These are phyloP conservation scores for Candida maltosa DNA, from an alignment of 805 yeast species.

Conservation along the genomic window DNA sequence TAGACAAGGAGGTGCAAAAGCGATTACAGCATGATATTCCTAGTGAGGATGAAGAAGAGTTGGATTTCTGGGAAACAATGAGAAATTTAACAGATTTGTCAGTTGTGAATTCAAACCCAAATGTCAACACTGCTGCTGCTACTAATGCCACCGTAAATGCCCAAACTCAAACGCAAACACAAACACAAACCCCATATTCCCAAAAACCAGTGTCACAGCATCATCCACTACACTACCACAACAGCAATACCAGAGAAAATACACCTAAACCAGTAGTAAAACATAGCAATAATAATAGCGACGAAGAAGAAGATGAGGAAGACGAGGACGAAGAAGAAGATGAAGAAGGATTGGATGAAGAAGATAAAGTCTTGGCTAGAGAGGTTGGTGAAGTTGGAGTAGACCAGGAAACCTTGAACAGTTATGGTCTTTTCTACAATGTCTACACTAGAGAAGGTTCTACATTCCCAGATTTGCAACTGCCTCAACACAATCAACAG, in stretches of 20 bases:
- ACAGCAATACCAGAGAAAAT: slow-evolving; percentile 11
- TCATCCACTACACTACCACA: slow-evolving; percentile 45
- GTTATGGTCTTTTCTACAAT: slow-evolving; percentile 38
- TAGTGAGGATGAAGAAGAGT: slow-evolving; percentile 55
- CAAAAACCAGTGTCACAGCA: slow-evolving; percentile 50
- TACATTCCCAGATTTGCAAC: slow-evolving; percentile 15
- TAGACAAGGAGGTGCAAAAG: no score
- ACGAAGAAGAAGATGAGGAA: slow-evolving; percentile 5
- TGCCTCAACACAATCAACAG: slow-evolving; percentile 7
- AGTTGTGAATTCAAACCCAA: slow-evolving; percentile 3
- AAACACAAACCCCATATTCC: background rate
- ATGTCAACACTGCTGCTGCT: slow-evolving; percentile 11
- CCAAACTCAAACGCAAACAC: slow-evolving; percentile 5
- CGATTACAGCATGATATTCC: no score
- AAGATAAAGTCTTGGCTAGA: slow-evolving; percentile 16
- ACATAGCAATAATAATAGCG: background rate
- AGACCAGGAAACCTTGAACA: slow-evolving; percentile 31
- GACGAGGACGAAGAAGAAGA: slow-evolving; percentile 10
- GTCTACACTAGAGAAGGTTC: slow-evolving; percentile 33
- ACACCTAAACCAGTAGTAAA: slow-evolving; percentile 5
- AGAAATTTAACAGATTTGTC: slow-evolving; percentile 46
- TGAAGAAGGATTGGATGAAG: slow-evolving; percentile 7
- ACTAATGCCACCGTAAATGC: slow-evolving; percentile 2
- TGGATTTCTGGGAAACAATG: slow-evolving; percentile 72
- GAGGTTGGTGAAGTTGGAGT: slow-evolving; percentile 17